phyloP scores from a whole-genome alignment of 108 stramenopile species.

The Asterionellopsis glacialis region DNA sequence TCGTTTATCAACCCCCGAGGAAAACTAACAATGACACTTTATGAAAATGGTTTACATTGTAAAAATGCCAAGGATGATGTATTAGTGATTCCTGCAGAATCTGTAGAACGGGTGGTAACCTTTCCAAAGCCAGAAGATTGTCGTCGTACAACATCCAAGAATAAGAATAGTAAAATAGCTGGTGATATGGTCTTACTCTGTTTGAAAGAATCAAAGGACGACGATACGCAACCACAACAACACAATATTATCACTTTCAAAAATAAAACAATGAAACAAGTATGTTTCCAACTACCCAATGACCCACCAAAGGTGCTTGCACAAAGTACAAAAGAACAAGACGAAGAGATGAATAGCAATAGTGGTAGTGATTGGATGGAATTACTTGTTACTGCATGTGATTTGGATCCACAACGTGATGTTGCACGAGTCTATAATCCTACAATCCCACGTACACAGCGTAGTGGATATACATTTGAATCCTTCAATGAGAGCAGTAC shows the following conservation, averaged over 20 bases:
- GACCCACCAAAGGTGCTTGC: slow-evolving; percentile 13
- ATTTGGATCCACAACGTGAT: slow-evolving; percentile 4
- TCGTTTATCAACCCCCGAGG: slow-evolving; percentile 56
- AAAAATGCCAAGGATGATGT: slow-evolving; percentile 30
- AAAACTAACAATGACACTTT: slow-evolving; percentile 29
- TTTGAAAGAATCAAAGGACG: slow-evolving; percentile 14
- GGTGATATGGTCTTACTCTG: slow-evolving; percentile 35
- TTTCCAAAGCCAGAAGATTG: slow-evolving; percentile 79
- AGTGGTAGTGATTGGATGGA: too few species aligned
- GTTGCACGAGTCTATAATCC: slow-evolving; percentile 24
- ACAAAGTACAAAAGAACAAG: background rate
- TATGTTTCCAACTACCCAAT: slow-evolving; percentile 60
- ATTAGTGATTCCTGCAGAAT: slow-evolving; percentile 7
- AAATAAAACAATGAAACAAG: slow-evolving; percentile 37
- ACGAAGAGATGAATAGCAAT: too few species aligned
- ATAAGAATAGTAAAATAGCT: slow-evolving; percentile 7
- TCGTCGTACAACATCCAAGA: too few species aligned
- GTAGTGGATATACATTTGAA: slow-evolving; percentile 23
- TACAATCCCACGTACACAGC: background rate
- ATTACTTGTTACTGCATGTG: background rate
- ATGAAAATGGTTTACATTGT: slow-evolving; percentile 35
- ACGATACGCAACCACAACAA: slow-evolving; percentile 6
- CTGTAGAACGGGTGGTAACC: slow-evolving; percentile 32
- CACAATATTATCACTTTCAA: slow-evolving; percentile 33
- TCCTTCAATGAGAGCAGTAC: slow-evolving; percentile 28